phyloP scores from a whole-genome alignment of 2,329 filamentous ascomycete species.

The Pseudogymnoascus sp. region DNA sequence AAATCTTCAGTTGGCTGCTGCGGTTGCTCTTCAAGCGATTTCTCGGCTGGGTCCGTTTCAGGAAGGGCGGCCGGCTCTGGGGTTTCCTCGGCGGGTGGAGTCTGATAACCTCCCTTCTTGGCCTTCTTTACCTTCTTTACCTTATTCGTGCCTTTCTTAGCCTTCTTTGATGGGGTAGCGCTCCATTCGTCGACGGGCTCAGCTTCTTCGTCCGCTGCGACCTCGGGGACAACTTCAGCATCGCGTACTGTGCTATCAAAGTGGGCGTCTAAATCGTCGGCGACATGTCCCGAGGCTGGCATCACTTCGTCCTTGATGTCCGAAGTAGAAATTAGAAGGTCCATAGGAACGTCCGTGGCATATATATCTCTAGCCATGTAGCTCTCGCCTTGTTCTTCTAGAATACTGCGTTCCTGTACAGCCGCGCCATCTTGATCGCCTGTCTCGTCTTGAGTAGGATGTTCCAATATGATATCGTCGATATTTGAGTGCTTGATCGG shows the following conservation, averaged over 20 bases:
- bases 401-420: background rate
- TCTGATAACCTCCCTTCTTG: background rate
- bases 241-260: background rate
- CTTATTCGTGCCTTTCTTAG: constrained; percentile 33
- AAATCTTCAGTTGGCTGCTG: constrained; percentile 11
- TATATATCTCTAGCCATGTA: background rate
- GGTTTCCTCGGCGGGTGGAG: background rate
- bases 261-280: background rate
- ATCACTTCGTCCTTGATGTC: background rate
- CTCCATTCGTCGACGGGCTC: background rate
- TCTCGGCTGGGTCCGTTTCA: background rate
- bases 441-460: constrained; percentile 13
- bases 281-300: background rate
- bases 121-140: constrained; percentile 18
- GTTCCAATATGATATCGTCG: background rate
- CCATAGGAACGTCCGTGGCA: background rate
- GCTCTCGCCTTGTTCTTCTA: background rate
- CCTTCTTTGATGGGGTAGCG: constrained; percentile 12
- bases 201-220: background rate
- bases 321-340: background rate
- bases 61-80: background rate
- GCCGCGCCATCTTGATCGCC: background rate
- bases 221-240: background rate
- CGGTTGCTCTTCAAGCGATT: background rate
- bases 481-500: background rate